phyloP scores from a whole-genome alignment of 2,329 filamentous ascomycete species.

The Ophiostoma ulmi region DNA sequence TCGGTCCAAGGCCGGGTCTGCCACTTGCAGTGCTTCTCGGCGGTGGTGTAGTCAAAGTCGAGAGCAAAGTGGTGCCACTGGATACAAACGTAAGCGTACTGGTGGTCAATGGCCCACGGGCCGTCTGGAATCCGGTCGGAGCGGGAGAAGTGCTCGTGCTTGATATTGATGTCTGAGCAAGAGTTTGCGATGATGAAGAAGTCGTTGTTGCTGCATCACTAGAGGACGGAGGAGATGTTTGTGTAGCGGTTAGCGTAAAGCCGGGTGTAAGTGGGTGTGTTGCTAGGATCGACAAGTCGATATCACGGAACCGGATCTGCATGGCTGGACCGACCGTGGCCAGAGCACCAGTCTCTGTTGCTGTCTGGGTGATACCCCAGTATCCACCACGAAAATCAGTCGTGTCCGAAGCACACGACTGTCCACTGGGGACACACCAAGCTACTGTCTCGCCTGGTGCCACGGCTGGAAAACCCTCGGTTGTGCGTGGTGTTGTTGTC shows the following conservation, averaged over 20 bases:
- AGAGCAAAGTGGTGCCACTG: background rate
- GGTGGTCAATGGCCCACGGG: background rate
- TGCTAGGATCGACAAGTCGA: constrained; percentile 34
- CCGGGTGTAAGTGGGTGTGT: constrained; percentile 38
- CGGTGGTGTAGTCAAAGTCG: background rate
- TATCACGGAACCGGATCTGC: constrained; percentile 38
- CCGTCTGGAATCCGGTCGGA: background rate
- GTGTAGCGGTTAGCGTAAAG: constrained; percentile 27
- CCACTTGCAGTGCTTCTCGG: background rate
- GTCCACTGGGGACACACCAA: constrained; percentile 33
- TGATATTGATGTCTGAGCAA: background rate
- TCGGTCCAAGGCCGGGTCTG: background rate
- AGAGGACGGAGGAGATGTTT: background rate
- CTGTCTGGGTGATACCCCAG: constrained; percentile 34
- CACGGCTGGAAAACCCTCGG: constrained; percentile 26
- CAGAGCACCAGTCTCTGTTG: constrained; percentile 24
- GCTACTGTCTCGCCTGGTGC: constrained; percentile 28
- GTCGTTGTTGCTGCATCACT: background rate
- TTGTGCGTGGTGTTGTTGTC: constrained; percentile 20
- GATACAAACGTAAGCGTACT: background rate
- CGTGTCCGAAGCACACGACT: constrained; percentile 40
- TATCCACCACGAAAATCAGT: constrained; percentile 39
- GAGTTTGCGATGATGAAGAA: background rate
- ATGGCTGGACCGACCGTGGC: constrained; percentile 37
- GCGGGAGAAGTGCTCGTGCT: background rate